Base-by-base conservation (phyloP, 2,329 filamentous ascomycete genomes). In the Septoria linicola region DNA sequence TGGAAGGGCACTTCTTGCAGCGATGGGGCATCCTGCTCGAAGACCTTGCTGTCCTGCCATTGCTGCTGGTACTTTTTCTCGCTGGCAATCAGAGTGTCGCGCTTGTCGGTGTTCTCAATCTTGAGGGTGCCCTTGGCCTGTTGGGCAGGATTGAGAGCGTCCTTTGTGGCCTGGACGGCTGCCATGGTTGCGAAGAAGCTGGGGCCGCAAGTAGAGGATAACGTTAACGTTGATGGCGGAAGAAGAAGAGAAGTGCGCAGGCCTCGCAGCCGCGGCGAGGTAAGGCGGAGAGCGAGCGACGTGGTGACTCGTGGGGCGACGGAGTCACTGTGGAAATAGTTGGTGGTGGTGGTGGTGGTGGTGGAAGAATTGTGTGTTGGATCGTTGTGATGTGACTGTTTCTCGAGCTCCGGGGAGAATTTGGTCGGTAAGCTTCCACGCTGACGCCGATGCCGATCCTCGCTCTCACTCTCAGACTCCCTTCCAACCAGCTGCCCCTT, bases 21-120 rank as follows among this genome's bases (percentile, higher is more conserved):
- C 16, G 87, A 83, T 27, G 93, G 93, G 19, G 93, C 90, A 72
- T 97, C 78, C 63, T 85, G 80, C 72, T 96, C 80, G 80, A 97
- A 99, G 62, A 96, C 76, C 58, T 80, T 80, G 62, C 82, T 77
- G 53, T 88, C 78, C 66, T 85, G 81, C 89, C 89, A 95, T 80
- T 85, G 78, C 67, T 84, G 76, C 74, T 97, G 92, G 73, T 95
- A 96, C 69, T 90, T 90, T 76, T 93, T 95, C 76, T 97, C 92
- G 65, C 86, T 81, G 25, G 82, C 82, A 63, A 93, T 85, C 60
- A 95, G 77, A 43, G 84, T 81, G 66, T 95, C 89, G 69, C 90
- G 80, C 75, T 95, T 95, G 65, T 95, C 89, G 32, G 90, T 95
- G 81, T 88, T 64, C 71, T 85, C 82, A 58, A 85, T 78, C 66